phyloP scores from a whole-genome alignment of 306 rosid genomes.

The Benincasa hispida region DNA sequence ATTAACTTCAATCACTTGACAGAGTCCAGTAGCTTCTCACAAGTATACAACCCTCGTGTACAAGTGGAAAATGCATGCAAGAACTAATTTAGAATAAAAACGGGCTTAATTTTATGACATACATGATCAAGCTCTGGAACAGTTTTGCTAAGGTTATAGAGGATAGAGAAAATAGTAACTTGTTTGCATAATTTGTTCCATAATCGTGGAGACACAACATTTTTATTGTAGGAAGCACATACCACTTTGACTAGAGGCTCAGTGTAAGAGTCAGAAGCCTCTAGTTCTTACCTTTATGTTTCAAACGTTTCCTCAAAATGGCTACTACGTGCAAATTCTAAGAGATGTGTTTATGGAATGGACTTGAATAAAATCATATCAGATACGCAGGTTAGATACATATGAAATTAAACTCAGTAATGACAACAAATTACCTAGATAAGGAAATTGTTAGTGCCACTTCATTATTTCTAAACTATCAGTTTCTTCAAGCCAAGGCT shows the following conservation, averaged over 20 bases:
- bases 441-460: neutral
- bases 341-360: neutral
- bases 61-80: neutral
- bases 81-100: neutral
- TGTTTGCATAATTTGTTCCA: neutral
- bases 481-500: neutral
- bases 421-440: neutral
- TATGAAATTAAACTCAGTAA: neutral
- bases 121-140: neutral
- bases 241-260: neutral
- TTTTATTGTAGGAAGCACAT: neutral
- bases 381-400: neutral
- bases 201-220: neutral
- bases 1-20: constrained; percentile 22
- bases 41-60: constrained; percentile 8
- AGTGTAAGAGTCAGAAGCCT: neutral
- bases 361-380: neutral
- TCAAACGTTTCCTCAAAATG: neutral
- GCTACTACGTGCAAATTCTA: neutral
- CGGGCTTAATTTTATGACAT: neutral
- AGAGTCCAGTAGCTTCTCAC: constrained; percentile 9
- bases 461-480: neutral
- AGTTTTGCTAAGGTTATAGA: neutral
- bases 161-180: neutral
- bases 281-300: neutral